phyloP scores from a whole-genome alignment of 371 early-diverging fungal genomes.

The Rhizopus arrhizus region DNA sequence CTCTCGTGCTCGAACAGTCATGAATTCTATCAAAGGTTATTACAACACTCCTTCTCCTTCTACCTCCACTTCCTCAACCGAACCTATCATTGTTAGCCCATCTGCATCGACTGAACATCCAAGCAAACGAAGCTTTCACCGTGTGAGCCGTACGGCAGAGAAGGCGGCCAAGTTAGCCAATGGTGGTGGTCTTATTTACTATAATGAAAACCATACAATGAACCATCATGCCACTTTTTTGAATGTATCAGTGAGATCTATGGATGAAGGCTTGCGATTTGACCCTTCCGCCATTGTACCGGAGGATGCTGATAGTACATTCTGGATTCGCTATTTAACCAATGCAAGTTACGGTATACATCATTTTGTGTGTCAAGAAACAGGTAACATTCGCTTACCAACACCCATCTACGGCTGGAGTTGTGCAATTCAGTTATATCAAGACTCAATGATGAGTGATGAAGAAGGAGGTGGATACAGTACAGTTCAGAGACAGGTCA shows the following conservation, averaged over 20 bases:
- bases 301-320: constrained; percentile 31
- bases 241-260: constrained; percentile 5
- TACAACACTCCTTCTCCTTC: constrained; percentile 22
- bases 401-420: constrained; percentile 44
- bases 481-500: constrained; percentile 29
- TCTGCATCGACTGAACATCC: constrained; percentile 14
- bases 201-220: constrained; percentile 1
- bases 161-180: constrained; percentile 36
- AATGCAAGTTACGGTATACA: constrained; percentile 55
- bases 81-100: constrained; percentile 22
- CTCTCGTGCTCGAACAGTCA: constrained; percentile 51
- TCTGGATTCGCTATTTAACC: constrained; percentile 50
- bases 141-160: constrained; percentile 42
- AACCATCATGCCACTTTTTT: constrained; percentile 11
- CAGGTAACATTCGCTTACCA: constrained; percentile 33
- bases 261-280: constrained; percentile 15
- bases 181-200: constrained; percentile 18
- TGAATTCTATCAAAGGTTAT: constrained; percentile 41
- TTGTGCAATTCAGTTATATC: constrained; percentile 28
- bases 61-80: neutral
- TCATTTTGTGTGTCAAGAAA: constrained; percentile 45
- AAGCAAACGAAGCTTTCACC: constrained; percentile 39
- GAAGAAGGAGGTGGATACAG: constrained; percentile 4
- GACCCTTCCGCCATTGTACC: constrained; percentile 39
- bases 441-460: neutral